Evolutionary conservation across 1,284 basidiomycete genomes (phyloP).

Genomic region (Flammula alnicola): DNA sequence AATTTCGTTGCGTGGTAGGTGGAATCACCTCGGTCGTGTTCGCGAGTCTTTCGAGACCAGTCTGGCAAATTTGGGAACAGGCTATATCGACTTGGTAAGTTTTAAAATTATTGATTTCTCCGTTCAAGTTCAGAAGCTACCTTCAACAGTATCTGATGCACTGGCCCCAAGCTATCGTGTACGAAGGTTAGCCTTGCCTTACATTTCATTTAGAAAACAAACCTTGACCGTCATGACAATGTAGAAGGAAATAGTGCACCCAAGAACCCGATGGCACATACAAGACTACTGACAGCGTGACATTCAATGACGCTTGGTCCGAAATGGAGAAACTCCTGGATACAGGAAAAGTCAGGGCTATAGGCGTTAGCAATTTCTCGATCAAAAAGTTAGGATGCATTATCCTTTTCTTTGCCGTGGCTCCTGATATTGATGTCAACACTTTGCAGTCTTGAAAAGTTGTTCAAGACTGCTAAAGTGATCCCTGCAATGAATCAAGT

Average conservation of each 20-base stretch:
- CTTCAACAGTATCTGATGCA: slow-evolving; percentile 70
- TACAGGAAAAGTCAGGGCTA: slow-evolving; percentile 51
- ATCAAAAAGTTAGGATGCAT: slow-evolving; percentile 47
- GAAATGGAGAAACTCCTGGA: slow-evolving; percentile 74
- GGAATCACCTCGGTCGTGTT: slow-evolving; percentile 58
- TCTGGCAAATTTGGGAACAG: slow-evolving; percentile 68
- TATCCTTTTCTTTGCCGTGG: neutral
- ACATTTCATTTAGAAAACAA: neutral
- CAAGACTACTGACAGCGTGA: slow-evolving; percentile 32
- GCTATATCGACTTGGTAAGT: slow-evolving; percentile 73
- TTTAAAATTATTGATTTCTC: slow-evolving; percentile 44
- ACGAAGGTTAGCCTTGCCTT: slow-evolving; percentile 10
- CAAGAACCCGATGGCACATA: slow-evolving; percentile 49
- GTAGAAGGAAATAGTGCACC: slow-evolving; percentile 62
- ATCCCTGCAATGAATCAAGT: slow-evolving; percentile 45
- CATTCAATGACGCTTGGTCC: slow-evolving; percentile 72
- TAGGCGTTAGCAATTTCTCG: slow-evolving; percentile 76
- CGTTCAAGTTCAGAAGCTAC: slow-evolving; percentile 41
- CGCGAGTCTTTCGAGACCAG: slow-evolving; percentile 73
- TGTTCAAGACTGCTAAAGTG: slow-evolving; percentile 39
- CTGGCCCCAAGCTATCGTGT: slow-evolving; percentile 50
- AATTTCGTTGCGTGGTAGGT: slow-evolving; percentile 37
- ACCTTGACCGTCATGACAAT: neutral
- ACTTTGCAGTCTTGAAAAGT: slow-evolving; percentile 41
- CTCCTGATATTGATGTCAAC: neutral